phyloP scores from a whole-genome alignment of 371 early-diverging fungal species.

The Rhizopus arrhizus region DNA sequence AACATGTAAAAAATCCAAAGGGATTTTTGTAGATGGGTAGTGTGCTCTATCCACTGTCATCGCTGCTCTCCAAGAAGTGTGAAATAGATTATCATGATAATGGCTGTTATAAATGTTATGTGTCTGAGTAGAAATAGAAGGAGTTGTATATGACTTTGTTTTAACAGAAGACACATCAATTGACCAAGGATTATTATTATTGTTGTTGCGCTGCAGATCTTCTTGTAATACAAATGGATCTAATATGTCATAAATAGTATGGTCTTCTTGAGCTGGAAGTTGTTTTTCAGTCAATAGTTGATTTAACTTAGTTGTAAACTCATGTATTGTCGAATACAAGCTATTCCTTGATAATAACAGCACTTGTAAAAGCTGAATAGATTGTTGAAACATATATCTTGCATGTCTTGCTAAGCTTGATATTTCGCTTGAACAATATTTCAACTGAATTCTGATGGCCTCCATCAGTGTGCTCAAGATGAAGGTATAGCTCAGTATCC shows the following conservation, averaged over 20 bases:
- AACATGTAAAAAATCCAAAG: constrained; percentile 9
- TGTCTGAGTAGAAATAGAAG: not conserved
- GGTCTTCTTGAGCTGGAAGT: not conserved
- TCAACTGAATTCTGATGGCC: constrained; percentile 21
- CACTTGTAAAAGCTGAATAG: constrained; percentile 19
- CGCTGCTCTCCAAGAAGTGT: constrained; percentile 15
- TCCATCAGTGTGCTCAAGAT: constrained; percentile 17
- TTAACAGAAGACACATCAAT: not conserved
- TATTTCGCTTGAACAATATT: constrained; percentile 18
- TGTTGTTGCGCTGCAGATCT: not conserved
- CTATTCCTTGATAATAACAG: constrained; percentile 1
- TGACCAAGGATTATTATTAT: constrained; percentile 13
- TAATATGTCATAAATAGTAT: constrained; percentile 18
- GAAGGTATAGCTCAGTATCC: constrained; percentile 21
- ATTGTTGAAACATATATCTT: constrained; percentile 43
- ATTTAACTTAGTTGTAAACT: constrained; percentile 26
- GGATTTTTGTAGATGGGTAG: constrained; percentile 9
- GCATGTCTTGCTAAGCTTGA: constrained; percentile 34
- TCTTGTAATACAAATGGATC: constrained; percentile 28
- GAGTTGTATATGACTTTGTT: constrained; percentile 1
- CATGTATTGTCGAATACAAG: constrained; percentile 20
- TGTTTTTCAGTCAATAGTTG: constrained; percentile 12
- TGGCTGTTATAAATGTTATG: not conserved
- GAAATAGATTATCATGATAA: constrained; percentile 13
- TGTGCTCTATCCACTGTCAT: constrained; percentile 15